Evolutionary conservation across 108 stramenopile species (phyloP).

Genomic region (Cyclotella choctawhatcheeana): DNA sequence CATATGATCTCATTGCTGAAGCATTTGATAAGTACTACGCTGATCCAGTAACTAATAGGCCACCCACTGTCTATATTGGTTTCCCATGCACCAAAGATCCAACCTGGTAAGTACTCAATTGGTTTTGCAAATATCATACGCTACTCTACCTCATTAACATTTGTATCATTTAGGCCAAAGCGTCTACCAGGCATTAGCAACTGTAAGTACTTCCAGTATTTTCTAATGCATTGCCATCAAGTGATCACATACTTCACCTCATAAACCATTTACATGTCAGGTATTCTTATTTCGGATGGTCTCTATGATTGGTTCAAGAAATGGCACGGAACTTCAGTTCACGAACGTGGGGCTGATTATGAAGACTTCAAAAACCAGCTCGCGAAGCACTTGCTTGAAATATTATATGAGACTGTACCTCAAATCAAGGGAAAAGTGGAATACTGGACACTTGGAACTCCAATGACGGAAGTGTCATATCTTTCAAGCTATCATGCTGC

Average conservation of each 20-base stretch:
- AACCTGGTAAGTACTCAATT: constrained; percentile 25
- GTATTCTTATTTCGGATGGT: constrained; percentile 61
- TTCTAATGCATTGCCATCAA: too few species aligned
- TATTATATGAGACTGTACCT: constrained; percentile 60
- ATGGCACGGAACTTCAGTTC: constrained; percentile 37
- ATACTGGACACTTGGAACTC: constrained; percentile 53
- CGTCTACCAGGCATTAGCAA: constrained; percentile 58
- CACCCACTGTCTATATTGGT: constrained; percentile 64
- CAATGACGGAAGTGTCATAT: constrained; percentile 57
- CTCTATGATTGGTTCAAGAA: constrained; percentile 57
- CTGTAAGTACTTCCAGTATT: too few species aligned
- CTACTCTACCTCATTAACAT: not conserved
- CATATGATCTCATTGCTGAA: too few species aligned
- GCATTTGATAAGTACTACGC: constrained; percentile 63
- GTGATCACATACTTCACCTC: too few species aligned
- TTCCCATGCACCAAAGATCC: constrained; percentile 50
- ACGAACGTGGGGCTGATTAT: constrained; percentile 54
- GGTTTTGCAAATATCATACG: too few species aligned
- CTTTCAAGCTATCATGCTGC: constrained; percentile 48
- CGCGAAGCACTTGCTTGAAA: constrained; percentile 56
- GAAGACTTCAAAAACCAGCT: constrained; percentile 58
- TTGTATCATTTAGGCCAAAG: constrained; percentile 1
- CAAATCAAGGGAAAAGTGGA: constrained; percentile 57
- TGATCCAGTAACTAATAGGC: constrained; percentile 51
- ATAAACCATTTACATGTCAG: constrained; percentile 2